Percentiles rank a stretch among this genome's conserved stretches.
phyloP scores from a whole-genome alignment of 805 yeast genomes.

The Priceomyces fermenticarens region DNA sequence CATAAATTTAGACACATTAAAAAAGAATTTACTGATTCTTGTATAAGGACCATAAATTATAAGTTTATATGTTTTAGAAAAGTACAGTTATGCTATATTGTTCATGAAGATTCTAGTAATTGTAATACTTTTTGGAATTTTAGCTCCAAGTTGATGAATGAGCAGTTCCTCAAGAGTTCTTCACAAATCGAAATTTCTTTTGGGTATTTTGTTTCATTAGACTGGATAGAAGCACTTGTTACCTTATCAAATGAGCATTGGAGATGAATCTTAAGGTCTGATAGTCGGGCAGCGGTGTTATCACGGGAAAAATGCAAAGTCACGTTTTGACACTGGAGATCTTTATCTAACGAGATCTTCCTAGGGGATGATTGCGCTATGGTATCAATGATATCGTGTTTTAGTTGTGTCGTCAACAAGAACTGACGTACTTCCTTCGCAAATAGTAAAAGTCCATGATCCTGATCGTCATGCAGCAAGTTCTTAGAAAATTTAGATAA shows the following conservation, averaged over 20 bases:
- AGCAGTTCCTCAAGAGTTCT: conserved; percentile 11
- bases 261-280: conserved; percentile 14
- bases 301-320: conserved; percentile 6
- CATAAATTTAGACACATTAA: background rate
- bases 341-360: conserved; percentile 17
- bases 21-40: background rate
- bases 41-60: background rate
- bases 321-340: conserved; percentile 24
- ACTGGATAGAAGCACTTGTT: conserved; percentile 10
- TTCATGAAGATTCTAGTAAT: background rate
- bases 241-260: conserved; percentile 18
- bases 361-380: conserved; percentile 9
- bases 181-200: conserved; percentile 10
- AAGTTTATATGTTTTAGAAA: background rate
- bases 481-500: conserved; percentile 13
- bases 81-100: background rate
- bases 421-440: conserved; percentile 18
- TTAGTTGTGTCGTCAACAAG: conserved; percentile 26
- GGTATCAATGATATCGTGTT: conserved; percentile 26
- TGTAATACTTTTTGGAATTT: conserved; percentile 13
- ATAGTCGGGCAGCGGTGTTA: background rate
- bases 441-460: conserved; percentile 17
- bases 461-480: conserved; percentile 12
- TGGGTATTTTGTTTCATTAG: conserved; percentile 1
- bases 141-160: conserved; percentile 13